A percentile compares a stretch with the other conserved stretches of the same genome.
phyloP scores from a whole-genome alignment of 129 eudicot genomes.

The Tagetes patula region DNA sequence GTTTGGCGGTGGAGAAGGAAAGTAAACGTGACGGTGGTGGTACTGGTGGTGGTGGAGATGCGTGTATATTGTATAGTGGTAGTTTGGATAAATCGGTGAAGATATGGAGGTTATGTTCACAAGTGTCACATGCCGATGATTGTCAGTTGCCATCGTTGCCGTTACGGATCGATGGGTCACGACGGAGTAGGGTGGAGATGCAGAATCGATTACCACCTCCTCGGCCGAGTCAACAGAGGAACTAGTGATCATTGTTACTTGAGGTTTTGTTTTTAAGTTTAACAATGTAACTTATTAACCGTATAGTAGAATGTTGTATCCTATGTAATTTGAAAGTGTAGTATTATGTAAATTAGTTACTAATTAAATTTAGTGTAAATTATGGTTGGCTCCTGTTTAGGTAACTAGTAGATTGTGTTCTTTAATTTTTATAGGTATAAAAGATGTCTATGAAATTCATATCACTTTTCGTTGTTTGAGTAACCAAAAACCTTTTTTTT shows the following conservation, averaged over 20 bases:
- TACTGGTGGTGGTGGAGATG: conserved; percentile 9
- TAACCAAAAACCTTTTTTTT: too few relatives aligned
- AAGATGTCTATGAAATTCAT: too few relatives aligned
- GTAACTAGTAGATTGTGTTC: too few relatives aligned
- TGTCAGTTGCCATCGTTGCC: conserved; percentile 37
- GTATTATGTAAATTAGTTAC: neutral
- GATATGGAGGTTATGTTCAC: conserved; percentile 59
- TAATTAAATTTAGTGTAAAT: too few relatives aligned
- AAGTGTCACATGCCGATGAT: neutral
- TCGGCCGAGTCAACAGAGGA: conserved; percentile 18
- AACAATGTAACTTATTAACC: neutral
- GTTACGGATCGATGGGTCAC: conserved; percentile 22
- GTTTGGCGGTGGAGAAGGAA: conserved; percentile 68
- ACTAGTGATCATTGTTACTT: neutral
- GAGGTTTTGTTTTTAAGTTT: neutral
- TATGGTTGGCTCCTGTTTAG: too few relatives aligned
- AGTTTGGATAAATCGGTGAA: conserved; percentile 77
- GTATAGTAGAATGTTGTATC: neutral
- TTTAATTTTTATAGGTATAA: too few relatives aligned
- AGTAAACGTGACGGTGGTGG: neutral
- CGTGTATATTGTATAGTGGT: conserved; percentile 58
- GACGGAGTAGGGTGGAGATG: conserved; percentile 7
- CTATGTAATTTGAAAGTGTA: neutral
- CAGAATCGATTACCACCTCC: conserved; percentile 9
- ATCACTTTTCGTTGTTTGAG: too few relatives aligned